A percentile compares a stretch with the other conserved stretches of the same genome.
These are phyloP conservation scores for Trametes versicolor DNA, from an alignment of 1,284 basidiomycete genomes.

Conservation along the genomic window DNA sequence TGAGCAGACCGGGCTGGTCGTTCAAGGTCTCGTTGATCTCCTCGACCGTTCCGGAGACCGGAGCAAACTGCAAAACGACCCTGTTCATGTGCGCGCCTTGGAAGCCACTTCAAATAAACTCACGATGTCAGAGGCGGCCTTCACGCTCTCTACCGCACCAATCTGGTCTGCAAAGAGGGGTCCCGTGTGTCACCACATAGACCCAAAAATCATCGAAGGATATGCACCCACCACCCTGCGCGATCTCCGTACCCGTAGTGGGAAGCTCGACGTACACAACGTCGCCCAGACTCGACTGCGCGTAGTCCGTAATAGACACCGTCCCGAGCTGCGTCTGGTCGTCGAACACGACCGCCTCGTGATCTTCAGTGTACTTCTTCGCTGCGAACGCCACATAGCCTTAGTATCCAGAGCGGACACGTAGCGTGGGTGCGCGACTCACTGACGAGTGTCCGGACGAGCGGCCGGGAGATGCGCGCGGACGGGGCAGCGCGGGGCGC, in stretches of 20 bases:
- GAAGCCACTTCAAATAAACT: slow-evolving; percentile 40
- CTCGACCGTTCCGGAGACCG: slow-evolving; percentile 86
- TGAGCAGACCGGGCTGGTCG: slow-evolving; percentile 83
- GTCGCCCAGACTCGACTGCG: slow-evolving; percentile 93
- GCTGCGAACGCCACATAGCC: slow-evolving; percentile 54
- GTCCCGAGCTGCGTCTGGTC: slow-evolving; percentile 83
- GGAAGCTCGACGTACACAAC: slow-evolving; percentile 98
- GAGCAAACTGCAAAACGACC: slow-evolving; percentile 76
- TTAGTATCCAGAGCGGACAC: background rate
- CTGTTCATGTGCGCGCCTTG: slow-evolving; percentile 1
- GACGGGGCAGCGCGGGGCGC: slow-evolving; percentile 34
- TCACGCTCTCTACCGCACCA: slow-evolving; percentile 98
- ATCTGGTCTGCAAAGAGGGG: slow-evolving; percentile 73
- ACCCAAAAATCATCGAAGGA: background rate
- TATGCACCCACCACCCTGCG: slow-evolving; percentile 78
- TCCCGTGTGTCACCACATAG: background rate
- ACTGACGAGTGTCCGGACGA: slow-evolving; percentile 52
- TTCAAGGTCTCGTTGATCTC: slow-evolving; percentile 84
- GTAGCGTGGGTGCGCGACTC: slow-evolving; percentile 31
- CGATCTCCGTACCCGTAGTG: slow-evolving; percentile 70
- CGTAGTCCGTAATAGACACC: slow-evolving; percentile 93
- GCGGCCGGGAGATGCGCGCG: slow-evolving; percentile 33
- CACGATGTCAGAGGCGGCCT: slow-evolving; percentile 95
- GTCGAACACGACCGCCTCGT: slow-evolving; percentile 91
- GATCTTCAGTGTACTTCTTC: slow-evolving; percentile 88